Percentiles rank a stretch among this genome's conserved stretches.
Evolutionary conservation across 2,329 filamentous ascomycete genomes (phyloP).

Genomic region (Ceratocystis colombiana): DNA sequence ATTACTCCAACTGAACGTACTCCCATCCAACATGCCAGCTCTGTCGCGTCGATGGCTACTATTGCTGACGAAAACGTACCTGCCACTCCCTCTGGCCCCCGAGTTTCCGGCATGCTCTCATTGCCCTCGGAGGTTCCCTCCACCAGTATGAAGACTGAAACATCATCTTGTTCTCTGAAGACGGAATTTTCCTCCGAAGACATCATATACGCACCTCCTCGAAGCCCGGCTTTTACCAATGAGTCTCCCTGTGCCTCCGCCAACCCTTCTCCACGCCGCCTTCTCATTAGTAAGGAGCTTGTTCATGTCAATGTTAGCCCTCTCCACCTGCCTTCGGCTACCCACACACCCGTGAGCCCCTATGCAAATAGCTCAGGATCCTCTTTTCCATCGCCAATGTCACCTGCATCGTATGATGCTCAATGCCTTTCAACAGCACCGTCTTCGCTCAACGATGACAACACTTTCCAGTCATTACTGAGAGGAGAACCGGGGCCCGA

Average conservation of each 20-base stretch:
- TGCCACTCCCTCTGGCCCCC: slow-evolving; percentile 24
- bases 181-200: slow-evolving; percentile 34
- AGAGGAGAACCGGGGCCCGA: slow-evolving; percentile 67
- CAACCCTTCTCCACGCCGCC: slow-evolving; percentile 39
- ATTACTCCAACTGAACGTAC: slow-evolving; percentile 23
- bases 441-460: slow-evolving; percentile 63
- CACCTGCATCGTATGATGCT: slow-evolving; percentile 58
- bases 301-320: slow-evolving; percentile 43
- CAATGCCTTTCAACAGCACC: slow-evolving; percentile 65
- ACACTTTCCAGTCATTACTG: slow-evolving; percentile 58
- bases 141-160: slow-evolving; percentile 37
- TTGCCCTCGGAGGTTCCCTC: slow-evolving; percentile 18
- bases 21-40: slow-evolving; percentile 23
- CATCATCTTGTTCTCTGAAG: slow-evolving; percentile 42
- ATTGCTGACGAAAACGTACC: slow-evolving; percentile 25
- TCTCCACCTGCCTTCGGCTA: slow-evolving; percentile 37
- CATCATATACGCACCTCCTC: slow-evolving; percentile 36
- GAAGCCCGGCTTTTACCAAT: slow-evolving; percentile 16
- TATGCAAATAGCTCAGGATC: slow-evolving; percentile 55
- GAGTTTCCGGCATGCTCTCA: slow-evolving; percentile 17
- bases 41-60: slow-evolving; percentile 23
- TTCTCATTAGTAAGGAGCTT: slow-evolving; percentile 38
- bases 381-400: slow-evolving; percentile 60
- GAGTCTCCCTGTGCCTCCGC: slow-evolving; percentile 35
- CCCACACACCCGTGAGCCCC: slow-evolving; percentile 49